phyloP scores from a whole-genome alignment of 768 basidiomycete genomes.

The Vararia minispora region DNA sequence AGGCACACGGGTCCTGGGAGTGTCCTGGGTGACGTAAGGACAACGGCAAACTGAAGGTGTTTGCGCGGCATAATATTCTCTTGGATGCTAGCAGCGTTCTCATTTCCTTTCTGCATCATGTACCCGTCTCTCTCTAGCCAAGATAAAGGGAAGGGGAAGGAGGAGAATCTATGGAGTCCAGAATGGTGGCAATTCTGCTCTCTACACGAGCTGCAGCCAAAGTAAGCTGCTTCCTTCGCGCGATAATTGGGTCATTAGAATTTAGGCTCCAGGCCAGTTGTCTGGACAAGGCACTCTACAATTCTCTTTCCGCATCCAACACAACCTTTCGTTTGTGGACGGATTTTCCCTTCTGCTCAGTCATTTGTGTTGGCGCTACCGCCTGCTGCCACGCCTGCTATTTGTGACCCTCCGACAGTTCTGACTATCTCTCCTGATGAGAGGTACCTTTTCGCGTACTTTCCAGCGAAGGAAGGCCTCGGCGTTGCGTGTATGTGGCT shows the following conservation, averaged over 20 bases:
- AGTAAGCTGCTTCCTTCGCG: not conserved
- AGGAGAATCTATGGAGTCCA: conserved; percentile 42
- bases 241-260: not conserved
- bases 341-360: conserved; percentile 60
- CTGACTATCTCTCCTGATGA: conserved; percentile 50
- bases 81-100: not conserved
- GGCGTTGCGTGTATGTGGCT: conserved; percentile 61
- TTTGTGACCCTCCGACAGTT: conserved; percentile 51
- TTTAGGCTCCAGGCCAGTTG: conserved; percentile 39
- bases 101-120: conserved; percentile 14
- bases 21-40: too few relatives aligned
- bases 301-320: conserved; percentile 61
- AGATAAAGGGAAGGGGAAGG: conserved; percentile 43
- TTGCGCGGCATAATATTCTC: not conserved
- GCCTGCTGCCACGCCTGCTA: conserved; percentile 28
- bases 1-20: too few relatives aligned
- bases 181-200: conserved; percentile 56
- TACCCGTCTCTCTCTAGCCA: conserved; percentile 20
- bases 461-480: conserved; percentile 44
- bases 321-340: conserved; percentile 46
- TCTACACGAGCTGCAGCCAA: conserved; percentile 5
- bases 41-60: too few relatives aligned
- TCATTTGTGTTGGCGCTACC: conserved; percentile 52
- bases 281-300: conserved; percentile 59
- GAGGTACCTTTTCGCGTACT: conserved; percentile 65